Base-by-base conservation (phyloP, 2,329 filamentous ascomycete genomes). In the Colletotrichum orchidophilum region DNA sequence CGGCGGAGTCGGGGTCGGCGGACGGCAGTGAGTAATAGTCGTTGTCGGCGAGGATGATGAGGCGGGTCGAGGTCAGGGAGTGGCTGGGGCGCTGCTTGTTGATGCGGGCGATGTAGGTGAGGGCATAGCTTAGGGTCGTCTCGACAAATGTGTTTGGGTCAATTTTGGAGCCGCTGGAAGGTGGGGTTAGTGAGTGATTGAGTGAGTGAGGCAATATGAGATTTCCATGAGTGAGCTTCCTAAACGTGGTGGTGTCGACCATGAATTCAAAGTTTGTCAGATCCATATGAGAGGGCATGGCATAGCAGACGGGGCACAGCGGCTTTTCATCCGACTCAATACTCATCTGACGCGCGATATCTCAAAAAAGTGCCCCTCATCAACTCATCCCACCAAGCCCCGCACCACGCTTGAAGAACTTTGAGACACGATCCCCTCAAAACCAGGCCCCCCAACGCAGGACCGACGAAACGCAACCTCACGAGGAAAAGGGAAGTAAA, bases 31-130 rank as follows among this genome's bases (percentile, higher is more conserved):
- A 98, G 85, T 98, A 99, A 87, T 99, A 99, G 84, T 97, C 94
- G 78, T 96, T 95, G 83, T 98, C 95, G 71, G 96, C 96, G 42
- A 98, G 89, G 79, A 99, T 96, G 72, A 93, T 95, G 80, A 98
- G 89, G 15, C 90, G 90, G 33, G 92, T 84, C 4, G 95, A 90
- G 15, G 87, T 87, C 77, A 96, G 90, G 78, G 83, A 87, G 75
- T 83, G 81, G 46, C 77, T 75, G 6, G 82, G 76, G 53, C 78
- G 77, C 62, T 81, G 79, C 72, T 76, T 73, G 75, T 82, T 77
- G 74, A 85, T 72, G 60, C 81, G 79, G 80, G 86, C 80, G 83
- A 94, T 91, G 83, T 97, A 98, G 66, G 93, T 96, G 76, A 98
- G 88, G 66, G 90, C 93, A 84, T 97, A 98, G 81, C 88, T 91